phyloP scores from a whole-genome alignment of 2,329 filamentous ascomycete genomes.

The Apiospora kogelbergensis region DNA sequence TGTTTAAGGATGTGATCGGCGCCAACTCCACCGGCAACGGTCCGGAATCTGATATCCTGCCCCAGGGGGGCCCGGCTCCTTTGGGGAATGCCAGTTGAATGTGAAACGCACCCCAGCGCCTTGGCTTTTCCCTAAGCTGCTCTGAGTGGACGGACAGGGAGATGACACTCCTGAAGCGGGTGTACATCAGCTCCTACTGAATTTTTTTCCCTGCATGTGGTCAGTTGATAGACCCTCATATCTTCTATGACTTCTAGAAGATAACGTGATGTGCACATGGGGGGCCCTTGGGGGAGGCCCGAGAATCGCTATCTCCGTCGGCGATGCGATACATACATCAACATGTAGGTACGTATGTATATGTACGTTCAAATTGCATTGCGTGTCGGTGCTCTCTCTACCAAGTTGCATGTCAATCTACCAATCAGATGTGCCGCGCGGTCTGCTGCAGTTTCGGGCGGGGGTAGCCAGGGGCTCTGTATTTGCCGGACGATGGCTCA shows the following conservation, averaged over 20 bases:
- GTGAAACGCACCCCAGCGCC: constrained; percentile 35
- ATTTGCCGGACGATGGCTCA: background rate
- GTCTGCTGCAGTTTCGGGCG: background rate
- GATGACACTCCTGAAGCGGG: constrained; percentile 22
- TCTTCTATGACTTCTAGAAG: constrained; percentile 1
- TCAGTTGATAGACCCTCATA: background rate
- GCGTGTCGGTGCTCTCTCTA: background rate
- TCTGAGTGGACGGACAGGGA: constrained; percentile 22
- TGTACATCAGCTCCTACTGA: constrained; percentile 26
- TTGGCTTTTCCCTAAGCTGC: constrained; percentile 20
- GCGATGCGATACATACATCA: background rate
- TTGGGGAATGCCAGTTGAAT: constrained; percentile 34
- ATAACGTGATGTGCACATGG: constrained; percentile 2
- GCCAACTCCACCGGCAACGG: constrained; percentile 25
- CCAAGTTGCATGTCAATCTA: background rate
- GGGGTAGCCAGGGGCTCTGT: background rate
- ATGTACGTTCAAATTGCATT: background rate
- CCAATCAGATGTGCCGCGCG: background rate
- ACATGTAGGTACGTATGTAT: background rate
- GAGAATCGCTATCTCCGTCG: background rate
- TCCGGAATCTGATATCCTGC: constrained; percentile 18
- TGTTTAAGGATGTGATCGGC: constrained; percentile 30
- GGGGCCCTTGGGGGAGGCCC: background rate
- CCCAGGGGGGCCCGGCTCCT: constrained; percentile 15
- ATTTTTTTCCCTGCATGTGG: constrained; percentile 18